Base-by-base conservation (phyloP, 139 green algal species). In the Volvox reticuliferus region DNA sequence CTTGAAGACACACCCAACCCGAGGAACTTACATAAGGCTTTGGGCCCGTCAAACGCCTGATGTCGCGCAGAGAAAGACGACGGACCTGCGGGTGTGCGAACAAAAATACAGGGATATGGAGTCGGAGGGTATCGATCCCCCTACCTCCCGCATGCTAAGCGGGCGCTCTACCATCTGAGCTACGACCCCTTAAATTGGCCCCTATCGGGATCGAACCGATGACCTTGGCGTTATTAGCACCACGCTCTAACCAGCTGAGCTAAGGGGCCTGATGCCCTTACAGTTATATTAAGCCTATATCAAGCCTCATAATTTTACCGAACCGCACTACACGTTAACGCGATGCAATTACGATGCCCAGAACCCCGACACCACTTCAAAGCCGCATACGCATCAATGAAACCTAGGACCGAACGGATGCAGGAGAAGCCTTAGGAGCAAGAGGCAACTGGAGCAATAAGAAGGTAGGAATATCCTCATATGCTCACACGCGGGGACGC, bases 121-220 rank as follows among this genome's bases (percentile, higher is more conserved):
- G 86, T 82, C 86, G 68, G 79, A 88, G 87, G 91, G 91, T 63
- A 93, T 93, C 91, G 91, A 93, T 92, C 91, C 91, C 91, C 91
- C 79, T 86, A 93, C 91, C 82, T 93, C 91, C 82, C 91, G 87
- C 91, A 55, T 93, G 91, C 91, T 90, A 93, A 93, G 91, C 91
- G 91, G 82, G 91, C 91, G 91, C 91, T 93, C 91, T 93, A 88
- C 91, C 91, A 93, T 93, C 36, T 93, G 91, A 93, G 91, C 91
- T 93, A 93, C 68, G 86, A 90, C 88, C 91, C 89, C 88, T 30
- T 12, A 37, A 80, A 22, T 20, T 87, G 81, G 62, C 62, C 79
- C 50, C n/a, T 24, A 73, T 71, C 79, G 37, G 79, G 79, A 71
- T 86, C 79, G 50, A 86, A 73, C 73, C 65, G 71, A 44, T 82